Evolutionary conservation across 148 eudicot genomes (phyloP), one percentile per base, ranked within the genome.

Genomic region (Rhododendron kiyosumense): DNA sequence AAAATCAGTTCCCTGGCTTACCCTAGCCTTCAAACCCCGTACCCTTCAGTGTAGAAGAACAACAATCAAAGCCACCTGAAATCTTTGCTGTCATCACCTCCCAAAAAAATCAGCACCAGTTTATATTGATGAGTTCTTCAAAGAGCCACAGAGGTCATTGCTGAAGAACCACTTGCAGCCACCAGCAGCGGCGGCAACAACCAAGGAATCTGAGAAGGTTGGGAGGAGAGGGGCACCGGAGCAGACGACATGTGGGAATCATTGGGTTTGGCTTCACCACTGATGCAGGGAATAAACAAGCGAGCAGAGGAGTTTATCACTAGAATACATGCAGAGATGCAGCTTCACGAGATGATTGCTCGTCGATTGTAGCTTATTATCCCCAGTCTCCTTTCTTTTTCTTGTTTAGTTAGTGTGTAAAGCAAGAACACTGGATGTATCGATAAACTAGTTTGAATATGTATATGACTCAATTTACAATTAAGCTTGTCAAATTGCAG

Each of bases 301-400:
- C 87, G 92, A 82, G 95, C 95, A 3, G 95, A 93, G 51, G 95
- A 93, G 84, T 93, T 92, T 77, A 93, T 93, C 28, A 59, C 90
- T 32, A 84, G 91, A 41, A 89, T 92, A 41, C 75, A 90, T 30
- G 93, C 90, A 49, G 95, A 93, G 51, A 88, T 93, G 90, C 90
- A 83, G 76, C 61, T 54, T 30, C 93, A 93, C 65, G 93, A 92
- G 87, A 89, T 51, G 14, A 82, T 83, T 69, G 91, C 90, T 81
- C 90, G 85, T 26, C 82, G 63, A 75, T 89, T 89, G 89, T 88
- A 90, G 91, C 83, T 73, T 71, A 30, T 6, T 74, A 61, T 3
- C 17, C 30, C 11, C 17, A 3, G 5, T 51, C n/a, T 54, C 8
- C 34, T 81, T 30, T 51, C 28, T 28, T 54, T 57, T 7, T 10